phyloP scores from a whole-genome alignment of 768 basidiomycete species.

The Thelephora aurantiotincta region DNA sequence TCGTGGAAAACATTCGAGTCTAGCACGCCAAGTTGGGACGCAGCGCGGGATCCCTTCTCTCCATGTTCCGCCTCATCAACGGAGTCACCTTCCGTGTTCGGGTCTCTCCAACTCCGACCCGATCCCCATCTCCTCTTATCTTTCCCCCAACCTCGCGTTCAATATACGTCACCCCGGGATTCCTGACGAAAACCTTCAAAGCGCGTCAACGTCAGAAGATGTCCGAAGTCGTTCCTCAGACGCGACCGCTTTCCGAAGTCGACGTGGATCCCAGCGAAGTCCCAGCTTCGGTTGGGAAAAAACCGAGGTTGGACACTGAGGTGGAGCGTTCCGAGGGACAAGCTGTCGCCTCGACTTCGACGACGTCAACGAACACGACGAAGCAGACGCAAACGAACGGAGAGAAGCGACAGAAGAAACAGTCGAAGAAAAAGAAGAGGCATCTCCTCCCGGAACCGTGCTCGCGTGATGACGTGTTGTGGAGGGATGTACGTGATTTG shows the following conservation, averaged over 20 bases:
- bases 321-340: conserved; percentile 1
- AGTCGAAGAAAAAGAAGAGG: conserved; percentile 19
- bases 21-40: neutral
- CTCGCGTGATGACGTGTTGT: conserved; percentile 63
- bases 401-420: conserved; percentile 12
- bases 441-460: conserved; percentile 39
- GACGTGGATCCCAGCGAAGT: conserved; percentile 4
- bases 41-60: neutral
- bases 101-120: neutral
- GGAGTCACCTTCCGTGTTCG: neutral
- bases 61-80: no score
- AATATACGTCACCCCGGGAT: neutral
- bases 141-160: neutral
- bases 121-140: neutral
- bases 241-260: conserved; percentile 6
- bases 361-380: neutral
- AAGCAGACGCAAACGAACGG: neutral
- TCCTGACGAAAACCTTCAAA: neutral
- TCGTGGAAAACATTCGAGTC: neutral
- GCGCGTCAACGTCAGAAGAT: neutral
- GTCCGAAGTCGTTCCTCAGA: neutral
- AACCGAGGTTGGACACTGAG: conserved; percentile 13
- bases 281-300: conserved; percentile 17
- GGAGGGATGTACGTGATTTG: conserved; percentile 52
- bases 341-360: neutral